phyloP scores from a whole-genome alignment of 805 yeast species.

The Myxozyma monticola region DNA sequence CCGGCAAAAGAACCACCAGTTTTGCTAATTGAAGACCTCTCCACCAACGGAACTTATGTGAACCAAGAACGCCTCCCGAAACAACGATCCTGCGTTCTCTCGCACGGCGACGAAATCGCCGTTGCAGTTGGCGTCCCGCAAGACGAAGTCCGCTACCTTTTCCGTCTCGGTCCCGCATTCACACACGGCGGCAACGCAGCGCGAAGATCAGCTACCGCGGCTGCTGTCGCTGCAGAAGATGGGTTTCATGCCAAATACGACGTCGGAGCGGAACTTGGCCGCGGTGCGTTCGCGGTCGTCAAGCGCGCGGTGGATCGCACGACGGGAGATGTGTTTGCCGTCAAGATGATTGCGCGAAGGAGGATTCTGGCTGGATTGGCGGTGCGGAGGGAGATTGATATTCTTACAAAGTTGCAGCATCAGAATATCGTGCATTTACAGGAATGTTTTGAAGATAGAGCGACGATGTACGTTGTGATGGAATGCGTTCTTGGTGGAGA shows the following conservation, averaged over 20 bases:
- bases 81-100: slow-evolving; percentile 74
- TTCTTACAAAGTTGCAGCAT: slow-evolving; percentile 63
- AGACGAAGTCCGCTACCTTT: slow-evolving; percentile 58
- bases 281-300: slow-evolving; percentile 98
- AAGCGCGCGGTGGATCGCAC: slow-evolving; percentile 83
- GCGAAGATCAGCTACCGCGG: background rate
- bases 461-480: slow-evolving; percentile 85
- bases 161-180: slow-evolving; percentile 43
- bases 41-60: slow-evolving; percentile 91
- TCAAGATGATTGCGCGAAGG: slow-evolving; percentile 80
- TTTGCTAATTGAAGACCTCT: slow-evolving; percentile 50
- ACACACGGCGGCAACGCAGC: background rate
- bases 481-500: slow-evolving; percentile 97
- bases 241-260: slow-evolving; percentile 69
- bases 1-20: slow-evolving; percentile 36
- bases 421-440: slow-evolving; percentile 80
- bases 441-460: slow-evolving; percentile 81
- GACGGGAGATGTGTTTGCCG: slow-evolving; percentile 85
- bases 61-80: slow-evolving; percentile 73
- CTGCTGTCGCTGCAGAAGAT: background rate
- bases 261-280: slow-evolving; percentile 83
- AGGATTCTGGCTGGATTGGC: slow-evolving; percentile 76
- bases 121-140: slow-evolving; percentile 82
- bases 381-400: slow-evolving; percentile 81
- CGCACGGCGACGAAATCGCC: slow-evolving; percentile 90